These are phyloP conservation scores for grape (Vitis vinifera) DNA, from an alignment of 164 flowering plant genomes.

Conservation along the genomic window DNA sequence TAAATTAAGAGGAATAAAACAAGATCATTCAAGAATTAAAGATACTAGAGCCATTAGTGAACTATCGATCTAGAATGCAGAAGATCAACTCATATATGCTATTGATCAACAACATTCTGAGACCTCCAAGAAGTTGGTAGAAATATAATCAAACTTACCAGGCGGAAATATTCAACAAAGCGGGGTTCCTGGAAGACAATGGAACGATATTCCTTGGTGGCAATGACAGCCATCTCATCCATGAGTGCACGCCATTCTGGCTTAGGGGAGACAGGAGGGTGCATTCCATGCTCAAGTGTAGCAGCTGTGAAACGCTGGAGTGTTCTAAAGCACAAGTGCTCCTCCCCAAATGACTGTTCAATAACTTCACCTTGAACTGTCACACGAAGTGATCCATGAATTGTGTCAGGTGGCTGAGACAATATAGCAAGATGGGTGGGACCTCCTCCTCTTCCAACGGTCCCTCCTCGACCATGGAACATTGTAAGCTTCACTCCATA, in stretches of 20 bases:
- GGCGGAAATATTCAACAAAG: constrained; percentile 94
- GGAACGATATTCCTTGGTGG: constrained; percentile 81
- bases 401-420: constrained; percentile 96
- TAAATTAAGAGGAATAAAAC: too few species aligned
- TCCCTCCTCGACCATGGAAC: constrained; percentile 99
- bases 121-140: too few species aligned
- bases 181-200: constrained; percentile 90
- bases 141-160: constrained; percentile 45
- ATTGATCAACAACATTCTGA: too few species aligned
- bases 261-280: constrained; percentile 86
- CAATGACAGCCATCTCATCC: constrained; percentile 85
- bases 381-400: constrained; percentile 88
- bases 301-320: constrained; percentile 96
- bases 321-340: constrained; percentile 91
- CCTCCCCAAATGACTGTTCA: constrained; percentile 96
- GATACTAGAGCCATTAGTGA: too few species aligned
- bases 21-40: too few species aligned
- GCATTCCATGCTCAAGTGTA: constrained; percentile 96
- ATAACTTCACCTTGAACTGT: constrained; percentile 98
- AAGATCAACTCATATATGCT: too few species aligned
- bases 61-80: too few species aligned
- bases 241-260: constrained; percentile 95
- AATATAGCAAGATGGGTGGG: constrained; percentile 97
- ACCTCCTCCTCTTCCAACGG: constrained; percentile 98
- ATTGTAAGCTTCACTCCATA: constrained; percentile 87